Percentiles rank a stretch among this genome's conserved stretches.
These are phyloP conservation scores for Chimonanthus praecox DNA, from an alignment of 164 flowering plant species.

Conservation along the genomic window DNA sequence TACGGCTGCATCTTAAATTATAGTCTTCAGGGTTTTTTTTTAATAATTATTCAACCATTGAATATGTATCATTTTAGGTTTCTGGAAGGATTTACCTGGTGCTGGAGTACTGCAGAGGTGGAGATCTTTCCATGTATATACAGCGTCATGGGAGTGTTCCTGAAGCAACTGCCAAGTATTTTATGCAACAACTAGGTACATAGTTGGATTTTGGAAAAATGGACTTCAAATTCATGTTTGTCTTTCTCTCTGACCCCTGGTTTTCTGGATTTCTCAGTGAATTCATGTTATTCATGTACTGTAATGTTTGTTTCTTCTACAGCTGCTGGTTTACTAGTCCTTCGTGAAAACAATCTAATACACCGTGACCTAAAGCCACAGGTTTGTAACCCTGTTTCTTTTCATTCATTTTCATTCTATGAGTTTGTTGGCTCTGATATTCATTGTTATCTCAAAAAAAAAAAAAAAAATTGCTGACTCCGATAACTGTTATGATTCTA, in stretches of 20 bases:
- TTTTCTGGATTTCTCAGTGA: background rate
- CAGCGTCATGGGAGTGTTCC: conserved; percentile 74
- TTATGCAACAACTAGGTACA: conserved; percentile 90
- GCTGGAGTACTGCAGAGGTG: conserved; percentile 92
- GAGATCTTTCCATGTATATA: conserved; percentile 84
- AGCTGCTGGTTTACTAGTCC: conserved; percentile 83
- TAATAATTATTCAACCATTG: too few relatives aligned
- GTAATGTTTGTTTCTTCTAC: conserved; percentile 17
- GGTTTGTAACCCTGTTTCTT: conserved; percentile 35
- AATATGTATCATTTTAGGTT: conserved; percentile 29
- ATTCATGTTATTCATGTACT: background rate
- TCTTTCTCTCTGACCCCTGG: background rate
- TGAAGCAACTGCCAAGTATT: conserved; percentile 80
- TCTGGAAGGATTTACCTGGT: conserved; percentile 86
- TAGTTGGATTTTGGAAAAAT: background rate
- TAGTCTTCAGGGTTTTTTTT: background rate
- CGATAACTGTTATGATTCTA: background rate
- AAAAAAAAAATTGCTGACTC: background rate
- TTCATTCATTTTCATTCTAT: background rate
- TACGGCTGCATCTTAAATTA: background rate
- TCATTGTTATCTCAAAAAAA: background rate
- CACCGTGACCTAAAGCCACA: conserved; percentile 97
- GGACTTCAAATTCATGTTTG: background rate
- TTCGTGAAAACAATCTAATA: conserved; percentile 84
- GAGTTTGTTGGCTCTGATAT: too few relatives aligned